These are phyloP conservation scores for Colletotrichum sp. DNA, from an alignment of 2,329 filamentous ascomycete species.

Conservation along the genomic window DNA sequence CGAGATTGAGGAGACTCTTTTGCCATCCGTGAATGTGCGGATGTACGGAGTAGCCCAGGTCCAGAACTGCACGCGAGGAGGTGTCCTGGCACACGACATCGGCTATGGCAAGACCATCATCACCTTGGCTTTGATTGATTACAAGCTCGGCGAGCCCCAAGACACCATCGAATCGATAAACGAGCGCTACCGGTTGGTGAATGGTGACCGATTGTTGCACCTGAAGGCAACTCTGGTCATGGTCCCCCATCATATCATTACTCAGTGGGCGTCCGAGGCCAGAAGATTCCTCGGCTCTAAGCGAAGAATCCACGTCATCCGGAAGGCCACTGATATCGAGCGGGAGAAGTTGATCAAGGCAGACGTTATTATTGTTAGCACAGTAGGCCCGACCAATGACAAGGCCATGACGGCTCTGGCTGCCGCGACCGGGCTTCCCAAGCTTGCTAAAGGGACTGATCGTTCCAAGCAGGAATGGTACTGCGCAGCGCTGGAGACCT, in stretches of 20 bases:
- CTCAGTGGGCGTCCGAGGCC: constrained; percentile 42
- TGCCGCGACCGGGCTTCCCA: constrained; percentile 4
- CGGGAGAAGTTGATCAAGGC: constrained; percentile 29
- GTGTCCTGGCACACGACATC: constrained; percentile 47
- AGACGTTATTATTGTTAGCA: constrained; percentile 43
- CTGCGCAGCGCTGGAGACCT: not conserved
- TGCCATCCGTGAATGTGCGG: constrained; percentile 36
- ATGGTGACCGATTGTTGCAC: constrained; percentile 10
- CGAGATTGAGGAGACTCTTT: constrained; percentile 43
- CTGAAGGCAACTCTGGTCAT: constrained; percentile 43
- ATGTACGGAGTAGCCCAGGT: constrained; percentile 34
- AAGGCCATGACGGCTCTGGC: not conserved
- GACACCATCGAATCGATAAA: constrained; percentile 23
- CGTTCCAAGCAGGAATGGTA: not conserved
- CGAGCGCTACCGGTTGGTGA: constrained; percentile 16
- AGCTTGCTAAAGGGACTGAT: not conserved
- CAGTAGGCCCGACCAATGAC: not conserved
- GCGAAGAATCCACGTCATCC: constrained; percentile 30
- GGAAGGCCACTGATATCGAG: not conserved
- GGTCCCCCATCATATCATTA: constrained; percentile 43
- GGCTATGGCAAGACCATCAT: constrained; percentile 51
- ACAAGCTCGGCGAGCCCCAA: constrained; percentile 14
- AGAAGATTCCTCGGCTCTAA: constrained; percentile 32
- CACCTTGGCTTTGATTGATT: constrained; percentile 40
- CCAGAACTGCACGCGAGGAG: constrained; percentile 34